Base-by-base conservation (phyloP, 192 early-diverging fungal genomes). In the Coemansia sp. region DNA sequence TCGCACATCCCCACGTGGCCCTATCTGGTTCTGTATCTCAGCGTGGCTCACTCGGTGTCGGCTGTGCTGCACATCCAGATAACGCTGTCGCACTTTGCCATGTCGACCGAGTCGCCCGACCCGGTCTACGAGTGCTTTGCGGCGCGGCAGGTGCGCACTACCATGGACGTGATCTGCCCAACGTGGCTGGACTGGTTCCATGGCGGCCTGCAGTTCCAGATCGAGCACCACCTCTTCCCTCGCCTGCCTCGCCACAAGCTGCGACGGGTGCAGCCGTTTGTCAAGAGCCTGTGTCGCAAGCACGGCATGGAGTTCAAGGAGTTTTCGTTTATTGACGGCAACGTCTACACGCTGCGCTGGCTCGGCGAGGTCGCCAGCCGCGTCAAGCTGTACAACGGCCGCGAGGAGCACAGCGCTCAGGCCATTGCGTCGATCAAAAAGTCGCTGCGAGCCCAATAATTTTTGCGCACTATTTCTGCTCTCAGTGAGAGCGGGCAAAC, bases 141-240 rank as follows among this genome's bases (percentile, higher is more conserved):
- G 1, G 90, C 88, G 58, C 90, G 90, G 70, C 91, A 90, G 84
- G 78, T 96, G 23, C 85, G 94, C 59, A 98, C 96, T 0, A 94
- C 91, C 33, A 95, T 96, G 93, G 96, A 98, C 76, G 93, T 98
- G 0, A 91, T 94, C 69, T 98, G 96, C 77, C 91, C 94, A 20
- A 75, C 70, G 62, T 95, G 91, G 91, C 62, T 98, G 47, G 96
- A 98, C 76, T 96, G 94, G 94, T 94, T 95, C 87, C 96, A 98
- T 65, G 96, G 96, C 59, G 96, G 94, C 2, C 84, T 98, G 21
- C 95, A 97, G 77, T 98, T 88, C 84, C 96, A 98, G 77, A 90
- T 91, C n/a, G 89, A 90, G 33, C 96, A 98, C 83, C 96, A 98
- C 76, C 76, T 98, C 34, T 98, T 93, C 75, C 96, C 96, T 59